Conservation (phyloP, 495 filamentous ascomycete species). For the Aspergillus leporis region DNA sequence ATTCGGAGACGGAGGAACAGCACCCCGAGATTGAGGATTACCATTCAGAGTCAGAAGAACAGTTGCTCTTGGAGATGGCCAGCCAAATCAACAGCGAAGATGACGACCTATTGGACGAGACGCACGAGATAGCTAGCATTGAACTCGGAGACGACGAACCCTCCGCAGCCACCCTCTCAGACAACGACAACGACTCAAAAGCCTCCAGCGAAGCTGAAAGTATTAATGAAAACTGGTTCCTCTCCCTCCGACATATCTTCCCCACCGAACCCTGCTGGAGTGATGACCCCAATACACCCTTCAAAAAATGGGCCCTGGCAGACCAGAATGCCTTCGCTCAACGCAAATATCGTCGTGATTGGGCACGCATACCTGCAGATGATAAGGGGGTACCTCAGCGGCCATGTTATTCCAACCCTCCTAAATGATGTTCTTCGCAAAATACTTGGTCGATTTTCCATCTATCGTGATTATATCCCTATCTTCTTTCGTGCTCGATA, state of each 20-base stretch:
- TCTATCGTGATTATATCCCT: not conserved
- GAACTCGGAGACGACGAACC: slow-evolving; percentile 40
- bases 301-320: slow-evolving; percentile 44
- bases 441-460: not conserved
- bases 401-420: slow-evolving; percentile 10
- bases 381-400: slow-evolving; percentile 37
- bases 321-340: slow-evolving; percentile 36
- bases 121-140: slow-evolving; percentile 44
- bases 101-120: slow-evolving; percentile 22
- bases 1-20: not conserved
- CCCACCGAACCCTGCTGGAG: slow-evolving; percentile 31
- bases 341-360: slow-evolving; percentile 28
- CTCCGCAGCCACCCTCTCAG: not conserved
- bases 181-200: slow-evolving; percentile 5
- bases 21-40: not conserved
- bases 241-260: slow-evolving; percentile 31
- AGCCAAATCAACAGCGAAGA: slow-evolving; percentile 15
- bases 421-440: not conserved
- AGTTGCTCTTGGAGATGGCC: not conserved
- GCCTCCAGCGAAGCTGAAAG: slow-evolving; percentile 9
- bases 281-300: slow-evolving; percentile 39
- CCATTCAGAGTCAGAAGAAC: not conserved
- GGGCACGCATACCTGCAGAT: slow-evolving; percentile 29
- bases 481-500: not conserved
- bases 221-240: slow-evolving; percentile 38